These are phyloP conservation scores for Phylloporus scabripes DNA, from an alignment of 768 basidiomycete species.

Conservation along the genomic window DNA sequence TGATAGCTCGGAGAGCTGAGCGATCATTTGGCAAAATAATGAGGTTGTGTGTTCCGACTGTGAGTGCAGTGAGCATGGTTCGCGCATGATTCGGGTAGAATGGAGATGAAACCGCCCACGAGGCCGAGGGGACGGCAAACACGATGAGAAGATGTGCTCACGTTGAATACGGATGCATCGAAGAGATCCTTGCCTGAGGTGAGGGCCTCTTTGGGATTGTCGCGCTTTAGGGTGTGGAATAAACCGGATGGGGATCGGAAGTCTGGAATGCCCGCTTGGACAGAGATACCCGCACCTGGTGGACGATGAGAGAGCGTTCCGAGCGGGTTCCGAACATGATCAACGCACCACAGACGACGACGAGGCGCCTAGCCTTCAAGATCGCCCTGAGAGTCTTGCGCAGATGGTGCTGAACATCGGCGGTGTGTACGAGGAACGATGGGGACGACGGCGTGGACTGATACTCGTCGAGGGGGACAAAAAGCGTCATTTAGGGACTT, in stretches of 20 bases:
- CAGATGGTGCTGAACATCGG: slow-evolving; percentile 43
- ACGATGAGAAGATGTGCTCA: slow-evolving; percentile 33
- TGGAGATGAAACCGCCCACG: slow-evolving; percentile 1
- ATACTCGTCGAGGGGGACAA: slow-evolving; percentile 51
- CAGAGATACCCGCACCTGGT: slow-evolving; percentile 83
- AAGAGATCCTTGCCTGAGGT: slow-evolving; percentile 83
- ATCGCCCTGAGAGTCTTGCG: slow-evolving; percentile 58
- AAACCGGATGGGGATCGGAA: slow-evolving; percentile 79
- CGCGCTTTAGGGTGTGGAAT: slow-evolving; percentile 71
- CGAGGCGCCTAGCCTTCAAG: slow-evolving; percentile 73
- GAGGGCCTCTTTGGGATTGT: slow-evolving; percentile 67
- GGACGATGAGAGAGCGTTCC: slow-evolving; percentile 2
- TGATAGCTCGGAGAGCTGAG: slow-evolving; percentile 69
- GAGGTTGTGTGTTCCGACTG: slow-evolving; percentile 73
- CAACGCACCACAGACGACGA: slow-evolving; percentile 76
- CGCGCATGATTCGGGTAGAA: slow-evolving; percentile 1
- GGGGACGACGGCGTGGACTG: slow-evolving; percentile 47
- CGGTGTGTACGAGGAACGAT: slow-evolving; percentile 48
- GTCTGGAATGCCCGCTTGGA: slow-evolving; percentile 84
- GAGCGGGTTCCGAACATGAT: slow-evolving; percentile 9
- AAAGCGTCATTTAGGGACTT: slow-evolving; percentile 51
- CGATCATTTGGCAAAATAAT: slow-evolving; percentile 87
- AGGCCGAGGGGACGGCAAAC: slow-evolving; percentile 2
- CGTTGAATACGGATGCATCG: slow-evolving; percentile 85
- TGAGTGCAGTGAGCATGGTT: slow-evolving; percentile 19